A percentile compares a stretch with the other conserved stretches of the same genome.
These are phyloP conservation scores for Aspergillus costaricaensis DNA, from an alignment of 2,329 filamentous ascomycete genomes.

Conservation along the genomic window DNA sequence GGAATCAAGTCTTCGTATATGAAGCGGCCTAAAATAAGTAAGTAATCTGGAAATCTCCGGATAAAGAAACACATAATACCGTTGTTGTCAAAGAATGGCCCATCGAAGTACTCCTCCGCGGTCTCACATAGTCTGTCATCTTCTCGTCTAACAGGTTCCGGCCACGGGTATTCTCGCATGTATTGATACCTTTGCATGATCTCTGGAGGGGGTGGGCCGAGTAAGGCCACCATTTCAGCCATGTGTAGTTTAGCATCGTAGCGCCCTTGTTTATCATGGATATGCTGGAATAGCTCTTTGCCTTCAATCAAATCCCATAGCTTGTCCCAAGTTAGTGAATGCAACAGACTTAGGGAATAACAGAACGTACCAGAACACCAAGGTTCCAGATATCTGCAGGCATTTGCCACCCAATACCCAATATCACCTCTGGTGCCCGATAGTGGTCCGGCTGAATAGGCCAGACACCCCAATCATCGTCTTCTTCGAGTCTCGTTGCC, in stretches of 20 bases:
- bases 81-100: constrained; percentile 40
- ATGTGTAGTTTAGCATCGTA: constrained; percentile 44
- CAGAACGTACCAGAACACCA: constrained; percentile 36
- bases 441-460: constrained; percentile 49
- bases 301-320: constrained; percentile 43
- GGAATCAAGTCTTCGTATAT: constrained; percentile 38
- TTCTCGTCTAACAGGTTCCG: constrained; percentile 31
- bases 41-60: constrained; percentile 24
- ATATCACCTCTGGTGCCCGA: constrained; percentile 45
- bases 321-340: constrained; percentile 29
- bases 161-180: constrained; percentile 35
- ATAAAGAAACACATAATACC: constrained; percentile 26
- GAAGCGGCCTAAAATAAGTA: constrained; percentile 32
- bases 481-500: constrained; percentile 37
- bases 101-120: constrained; percentile 37
- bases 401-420: constrained; percentile 42
- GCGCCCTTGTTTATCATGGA: constrained; percentile 35
- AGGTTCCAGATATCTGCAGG: constrained; percentile 47
- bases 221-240: constrained; percentile 47
- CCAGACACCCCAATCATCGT: constrained; percentile 46
- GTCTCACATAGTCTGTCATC: constrained; percentile 34
- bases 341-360: constrained; percentile 19
- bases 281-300: constrained; percentile 40
- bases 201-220: constrained; percentile 42
- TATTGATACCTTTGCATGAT: constrained; percentile 38